Percentiles rank a stretch among this genome's conserved stretches.
Conservation (phyloP, 306 rosid species). For the Vigna mungo region DNA sequence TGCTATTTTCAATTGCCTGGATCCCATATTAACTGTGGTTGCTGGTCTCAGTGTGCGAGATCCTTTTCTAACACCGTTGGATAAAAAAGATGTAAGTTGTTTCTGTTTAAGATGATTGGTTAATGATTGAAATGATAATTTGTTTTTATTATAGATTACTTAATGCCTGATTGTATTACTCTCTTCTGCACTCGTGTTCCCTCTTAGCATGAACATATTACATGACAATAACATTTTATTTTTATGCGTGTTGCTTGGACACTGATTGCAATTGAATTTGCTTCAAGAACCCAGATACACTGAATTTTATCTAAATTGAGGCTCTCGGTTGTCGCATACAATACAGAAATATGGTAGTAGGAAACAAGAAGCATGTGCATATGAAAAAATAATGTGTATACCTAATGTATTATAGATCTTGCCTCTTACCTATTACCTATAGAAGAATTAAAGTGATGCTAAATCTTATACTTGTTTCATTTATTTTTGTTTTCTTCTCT, state of each 20-base stretch:
- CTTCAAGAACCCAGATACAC: not conserved
- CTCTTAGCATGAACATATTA: not conserved
- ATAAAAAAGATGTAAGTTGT: conserved; percentile 88
- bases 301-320: not conserved
- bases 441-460: not conserved
- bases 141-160: conserved; percentile 7
- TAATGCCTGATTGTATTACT: conserved; percentile 8
- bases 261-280: conserved; percentile 20
- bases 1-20: conserved; percentile 86
- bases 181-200: not conserved
- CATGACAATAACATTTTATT: not conserved
- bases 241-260: not conserved
- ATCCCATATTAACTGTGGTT: conserved; percentile 88
- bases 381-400: not conserved
- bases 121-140: conserved; percentile 34
- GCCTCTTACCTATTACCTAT: not conserved
- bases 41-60: conserved; percentile 97
- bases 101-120: conserved; percentile 27
- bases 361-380: conserved; percentile 5
- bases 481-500: not conserved
- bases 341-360: not conserved
- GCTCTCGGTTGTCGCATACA: not conserved
- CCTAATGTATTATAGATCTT: not conserved
- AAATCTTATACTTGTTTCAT: not conserved
- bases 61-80: conserved; percentile 86